phyloP scores from a whole-genome alignment of 257 asterid genomes.

The Avicennia marina region DNA sequence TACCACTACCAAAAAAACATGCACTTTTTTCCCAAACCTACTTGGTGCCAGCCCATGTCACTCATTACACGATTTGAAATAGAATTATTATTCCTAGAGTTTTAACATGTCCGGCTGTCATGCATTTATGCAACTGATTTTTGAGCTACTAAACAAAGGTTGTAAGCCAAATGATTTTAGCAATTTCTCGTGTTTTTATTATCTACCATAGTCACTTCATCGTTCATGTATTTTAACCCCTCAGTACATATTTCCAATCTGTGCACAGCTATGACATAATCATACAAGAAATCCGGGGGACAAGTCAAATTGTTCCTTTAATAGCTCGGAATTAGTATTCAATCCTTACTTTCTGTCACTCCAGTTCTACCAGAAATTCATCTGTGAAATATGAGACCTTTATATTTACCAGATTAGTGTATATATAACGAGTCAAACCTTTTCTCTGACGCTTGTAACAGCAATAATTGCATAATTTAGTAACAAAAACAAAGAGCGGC shows the following conservation, averaged over 20 bases:
- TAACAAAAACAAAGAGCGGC: background rate
- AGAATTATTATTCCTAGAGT: too few species aligned
- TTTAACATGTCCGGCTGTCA: background rate
- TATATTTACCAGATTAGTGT: slow-evolving; percentile 8
- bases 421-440: background rate
- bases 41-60: background rate
- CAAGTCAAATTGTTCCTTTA: too few species aligned
- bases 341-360: background rate
- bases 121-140: background rate
- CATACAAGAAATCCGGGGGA: too few species aligned
- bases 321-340: slow-evolving; percentile 1
- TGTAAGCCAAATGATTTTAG: background rate
- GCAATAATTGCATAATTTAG: background rate
- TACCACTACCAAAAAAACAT: background rate
- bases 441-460: slow-evolving; percentile 1
- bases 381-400: slow-evolving; percentile 23
- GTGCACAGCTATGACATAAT: too few species aligned
- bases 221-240: too few species aligned
- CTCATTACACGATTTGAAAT: too few species aligned
- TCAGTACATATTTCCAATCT: too few species aligned
- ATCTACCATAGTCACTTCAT: background rate
- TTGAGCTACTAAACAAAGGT: background rate
- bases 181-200: background rate
- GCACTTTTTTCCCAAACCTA: too few species aligned
- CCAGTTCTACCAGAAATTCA: slow-evolving; percentile 5